These are phyloP conservation scores for Ustilago tritici DNA, from an alignment of 1,284 basidiomycete genomes.

Conservation along the genomic window DNA sequence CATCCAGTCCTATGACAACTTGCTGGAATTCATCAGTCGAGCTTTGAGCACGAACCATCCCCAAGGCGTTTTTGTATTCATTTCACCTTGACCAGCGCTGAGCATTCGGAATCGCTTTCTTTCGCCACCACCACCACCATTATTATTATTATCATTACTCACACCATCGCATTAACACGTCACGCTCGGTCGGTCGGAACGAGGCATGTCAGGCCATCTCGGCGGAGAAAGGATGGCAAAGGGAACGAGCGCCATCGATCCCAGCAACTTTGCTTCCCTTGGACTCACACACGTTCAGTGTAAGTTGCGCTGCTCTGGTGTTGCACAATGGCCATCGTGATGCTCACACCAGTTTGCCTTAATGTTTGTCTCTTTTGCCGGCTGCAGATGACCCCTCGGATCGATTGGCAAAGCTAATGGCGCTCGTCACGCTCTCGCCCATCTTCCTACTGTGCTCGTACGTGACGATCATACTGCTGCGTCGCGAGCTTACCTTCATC, in stretches of 20 bases:
- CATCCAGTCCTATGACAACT: too few species aligned
- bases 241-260: conserved; percentile 53
- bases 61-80: not conserved
- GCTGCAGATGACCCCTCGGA: conserved; percentile 52
- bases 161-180: not conserved
- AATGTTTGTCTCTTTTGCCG: not conserved
- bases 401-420: conserved; percentile 51
- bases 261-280: conserved; percentile 55
- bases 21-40: conserved; percentile 1
- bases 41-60: conserved; percentile 29
- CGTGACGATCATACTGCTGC: conserved; percentile 79
- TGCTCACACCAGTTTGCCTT: not conserved
- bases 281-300: conserved; percentile 66
- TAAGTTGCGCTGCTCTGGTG: conserved; percentile 14
- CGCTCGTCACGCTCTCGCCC: conserved; percentile 65
- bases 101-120: not conserved
- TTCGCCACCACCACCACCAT: not conserved
- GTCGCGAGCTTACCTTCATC: conserved; percentile 81
- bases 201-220: not conserved
- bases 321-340: not conserved
- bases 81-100: not conserved
- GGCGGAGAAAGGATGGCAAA: conserved; percentile 24
- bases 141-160: not conserved
- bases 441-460: conserved; percentile 74
- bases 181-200: not conserved